These are phyloP conservation scores for Aspergillus nidulans DNA, from an alignment of 495 filamentous ascomycete genomes.

Conservation along the genomic window DNA sequence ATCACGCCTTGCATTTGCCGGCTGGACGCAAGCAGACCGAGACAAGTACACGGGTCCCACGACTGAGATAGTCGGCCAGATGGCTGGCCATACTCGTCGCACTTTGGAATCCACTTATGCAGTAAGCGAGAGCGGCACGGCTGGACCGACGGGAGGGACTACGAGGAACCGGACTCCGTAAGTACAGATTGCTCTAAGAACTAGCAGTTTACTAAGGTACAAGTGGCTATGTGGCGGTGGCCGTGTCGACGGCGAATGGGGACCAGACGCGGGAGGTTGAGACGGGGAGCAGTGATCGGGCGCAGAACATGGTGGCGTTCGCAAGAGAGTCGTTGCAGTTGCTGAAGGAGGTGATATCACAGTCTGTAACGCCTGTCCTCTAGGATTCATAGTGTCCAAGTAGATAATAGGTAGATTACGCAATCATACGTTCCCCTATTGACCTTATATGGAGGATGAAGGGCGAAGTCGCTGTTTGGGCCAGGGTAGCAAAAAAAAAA, in stretches of 20 bases:
- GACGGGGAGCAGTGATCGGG: constrained; percentile 49
- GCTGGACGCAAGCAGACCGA: constrained; percentile 52
- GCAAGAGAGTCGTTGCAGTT: constrained; percentile 52
- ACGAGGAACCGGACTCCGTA: constrained; percentile 55
- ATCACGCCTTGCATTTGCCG: constrained; percentile 55
- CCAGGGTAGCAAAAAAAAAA: no score
- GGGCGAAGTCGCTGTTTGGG: no score
- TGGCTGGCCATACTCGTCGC: constrained; percentile 52
- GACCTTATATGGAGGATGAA: no score
- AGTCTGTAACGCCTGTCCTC: neutral
- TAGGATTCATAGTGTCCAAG: neutral
- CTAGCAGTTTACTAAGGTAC: constrained; percentile 3
- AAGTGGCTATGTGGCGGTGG: constrained; percentile 57
- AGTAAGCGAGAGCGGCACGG: constrained; percentile 57
- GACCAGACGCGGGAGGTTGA: constrained; percentile 49
- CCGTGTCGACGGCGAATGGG: constrained; percentile 47
- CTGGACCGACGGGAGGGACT: constrained; percentile 55
- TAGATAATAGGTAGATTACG: no score
- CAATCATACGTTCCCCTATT: no score
- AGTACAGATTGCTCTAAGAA: constrained; percentile 15
- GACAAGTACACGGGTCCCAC: constrained; percentile 53
- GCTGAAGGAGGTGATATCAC: constrained; percentile 43
- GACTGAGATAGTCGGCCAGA: constrained; percentile 47
- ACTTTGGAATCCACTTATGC: constrained; percentile 52
- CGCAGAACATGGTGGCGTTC: constrained; percentile 59